Evolutionary conservation across 1,139 yeast species (phyloP).

Genomic region (Yamadazyma taylorii): DNA sequence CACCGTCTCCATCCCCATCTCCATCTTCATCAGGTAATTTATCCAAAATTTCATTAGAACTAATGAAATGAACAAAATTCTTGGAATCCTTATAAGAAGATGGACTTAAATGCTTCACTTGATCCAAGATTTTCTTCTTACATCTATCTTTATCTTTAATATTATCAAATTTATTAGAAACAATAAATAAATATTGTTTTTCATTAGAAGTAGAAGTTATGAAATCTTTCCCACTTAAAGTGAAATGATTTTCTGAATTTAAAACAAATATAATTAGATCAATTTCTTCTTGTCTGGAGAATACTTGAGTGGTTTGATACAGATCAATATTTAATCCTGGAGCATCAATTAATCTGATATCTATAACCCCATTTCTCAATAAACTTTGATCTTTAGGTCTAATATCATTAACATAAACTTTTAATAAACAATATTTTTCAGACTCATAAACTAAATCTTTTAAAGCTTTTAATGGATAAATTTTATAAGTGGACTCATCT

Average conservation of each 20-base stretch:
- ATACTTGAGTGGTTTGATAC: constrained; percentile 91
- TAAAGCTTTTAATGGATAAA: constrained; percentile 53
- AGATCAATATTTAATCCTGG: constrained; percentile 96
- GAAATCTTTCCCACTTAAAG: constrained; percentile 91
- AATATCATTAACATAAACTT: constrained; percentile 78
- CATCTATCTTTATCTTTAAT: constrained; percentile 81
- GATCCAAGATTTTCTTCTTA: constrained; percentile 72
- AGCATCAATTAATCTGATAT: constrained; percentile 90
- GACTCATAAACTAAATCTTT: constrained; percentile 72
- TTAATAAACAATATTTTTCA: constrained; percentile 70
- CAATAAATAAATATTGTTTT: constrained; percentile 88
- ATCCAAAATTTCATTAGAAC: constrained; percentile 51
- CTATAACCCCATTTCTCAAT: constrained; percentile 86
- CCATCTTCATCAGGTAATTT: constrained; percentile 24
- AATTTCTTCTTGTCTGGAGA: constrained; percentile 95
- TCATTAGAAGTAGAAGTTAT: constrained; percentile 90
- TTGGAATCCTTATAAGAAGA: constrained; percentile 83
- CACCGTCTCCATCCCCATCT: constrained; percentile 22
- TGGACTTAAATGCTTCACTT: constrained; percentile 85
- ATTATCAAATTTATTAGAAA: constrained; percentile 87
- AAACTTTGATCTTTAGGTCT: constrained; percentile 71
- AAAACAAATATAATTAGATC: constrained; percentile 96
- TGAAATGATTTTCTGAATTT: constrained; percentile 93
- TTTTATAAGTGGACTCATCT: constrained; percentile 67
- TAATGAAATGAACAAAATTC: constrained; percentile 93